A percentile compares a stretch with the other conserved stretches of the same genome.
Evolutionary conservation across 345 rosid species (phyloP).

Genomic region (Salix suchowensis): DNA sequence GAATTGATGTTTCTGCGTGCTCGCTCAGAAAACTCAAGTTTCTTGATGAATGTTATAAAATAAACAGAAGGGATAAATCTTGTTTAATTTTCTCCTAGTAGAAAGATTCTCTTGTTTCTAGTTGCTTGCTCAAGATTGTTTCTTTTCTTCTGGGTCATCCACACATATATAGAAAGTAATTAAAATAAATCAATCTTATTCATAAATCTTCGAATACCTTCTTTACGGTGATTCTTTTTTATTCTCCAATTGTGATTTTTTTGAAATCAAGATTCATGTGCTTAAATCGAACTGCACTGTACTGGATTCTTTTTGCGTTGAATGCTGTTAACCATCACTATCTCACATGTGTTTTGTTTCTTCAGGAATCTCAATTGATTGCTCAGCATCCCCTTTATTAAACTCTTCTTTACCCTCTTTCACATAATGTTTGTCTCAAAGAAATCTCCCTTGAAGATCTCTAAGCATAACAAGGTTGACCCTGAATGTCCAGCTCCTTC

Average conservation of each 20-base stretch:
- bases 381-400: slow-evolving; percentile 10
- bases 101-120: not conserved
- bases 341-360: slow-evolving; percentile 14
- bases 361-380: slow-evolving; percentile 30
- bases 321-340: not conserved
- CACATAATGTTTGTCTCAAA: slow-evolving; percentile 59
- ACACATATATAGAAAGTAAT: not conserved
- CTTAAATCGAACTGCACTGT: not conserved
- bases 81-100: not conserved
- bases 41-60: too few species aligned
- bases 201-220: not conserved
- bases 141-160: not conserved
- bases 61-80: too few species aligned
- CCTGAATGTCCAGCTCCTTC: slow-evolving; percentile 36
- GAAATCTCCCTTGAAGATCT: slow-evolving; percentile 59
- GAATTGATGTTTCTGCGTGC: too few species aligned
- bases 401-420: slow-evolving; percentile 1
- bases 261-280: not conserved
- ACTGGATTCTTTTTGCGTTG: not conserved
- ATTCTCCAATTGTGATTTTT: not conserved
- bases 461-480: slow-evolving; percentile 51
- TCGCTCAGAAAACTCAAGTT: too few species aligned
- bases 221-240: not conserved
- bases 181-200: too few species aligned
- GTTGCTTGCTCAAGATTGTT: not conserved